Base-by-base conservation (phyloP, 2,329 filamentous ascomycete species). In the Xylariales sp. region DNA sequence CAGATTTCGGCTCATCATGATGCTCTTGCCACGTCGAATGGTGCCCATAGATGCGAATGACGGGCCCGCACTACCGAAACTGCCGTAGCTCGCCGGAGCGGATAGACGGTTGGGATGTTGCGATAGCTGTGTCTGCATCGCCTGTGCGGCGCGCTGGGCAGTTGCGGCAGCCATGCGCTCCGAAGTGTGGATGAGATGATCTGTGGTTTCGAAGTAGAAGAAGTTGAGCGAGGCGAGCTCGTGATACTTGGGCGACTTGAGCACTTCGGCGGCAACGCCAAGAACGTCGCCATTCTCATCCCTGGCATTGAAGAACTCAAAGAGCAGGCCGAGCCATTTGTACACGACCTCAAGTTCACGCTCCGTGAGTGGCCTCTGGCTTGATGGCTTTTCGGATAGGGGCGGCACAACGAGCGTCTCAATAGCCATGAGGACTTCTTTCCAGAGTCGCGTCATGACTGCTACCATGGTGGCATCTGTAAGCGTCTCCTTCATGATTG, bases 401-500 rank as follows among this genome's bases (percentile, higher is more conserved):
- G 93, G 93, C 14, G 93, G 93, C 3, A 98, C 91, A 28, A 98
- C 76, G 14, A 98, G 73, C 27, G 79, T 78, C 65, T 98, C 93
- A 49, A 97, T 86, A 1, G 91, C 94, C 53, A 90, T 82, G 12
- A 98, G 74, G 1, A 95, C 90, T 62, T 98, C 93, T 65, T 98
- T 98, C 93, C 93, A 98, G 5, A 98, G 69, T 32, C 93, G 82
- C 16, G 89, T 94, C 93, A 98, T 98, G 54, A 98, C 93, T 60
- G 93, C 90, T 53, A 90, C 82, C 91, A 98, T 96, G n/a, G 93
- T 94, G 43, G 88, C 84, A 44, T 89, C 85, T 1, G 93, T 97
- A 43, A 98, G 71, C 1, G 91, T 96, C 63, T 93, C 82, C 67
- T 97, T 96, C 90, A 98, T 95, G 53, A 97, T 95, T 45, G 89